Conservation (phyloP, 2,329 filamentous ascomycete species). For the Colletotrichum lupini region DNA sequence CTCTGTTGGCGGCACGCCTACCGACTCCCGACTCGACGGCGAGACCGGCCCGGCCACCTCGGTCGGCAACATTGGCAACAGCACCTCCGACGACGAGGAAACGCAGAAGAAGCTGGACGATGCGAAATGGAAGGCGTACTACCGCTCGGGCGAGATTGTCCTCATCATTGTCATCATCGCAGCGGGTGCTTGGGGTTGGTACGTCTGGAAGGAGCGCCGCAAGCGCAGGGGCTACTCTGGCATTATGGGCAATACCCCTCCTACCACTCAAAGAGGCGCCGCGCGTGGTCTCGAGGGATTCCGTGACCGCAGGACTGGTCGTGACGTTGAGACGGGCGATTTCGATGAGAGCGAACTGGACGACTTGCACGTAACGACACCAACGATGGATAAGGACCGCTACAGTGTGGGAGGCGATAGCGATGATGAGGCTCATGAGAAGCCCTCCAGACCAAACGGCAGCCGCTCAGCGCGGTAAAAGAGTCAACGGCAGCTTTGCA, state of each 20-base stretch:
- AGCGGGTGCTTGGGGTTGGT: constrained; percentile 80
- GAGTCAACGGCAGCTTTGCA: neutral
- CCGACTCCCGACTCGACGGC: constrained; percentile 85
- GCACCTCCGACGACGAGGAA: constrained; percentile 72
- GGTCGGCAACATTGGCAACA: constrained; percentile 75
- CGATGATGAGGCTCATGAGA: constrained; percentile 59
- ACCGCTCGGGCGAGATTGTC: constrained; percentile 86
- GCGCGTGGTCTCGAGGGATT: constrained; percentile 54
- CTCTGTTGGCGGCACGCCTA: constrained; percentile 83
- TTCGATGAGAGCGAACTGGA: constrained; percentile 76
- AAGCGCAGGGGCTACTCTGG: constrained; percentile 66
- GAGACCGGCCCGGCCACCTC: constrained; percentile 83
- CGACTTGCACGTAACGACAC: constrained; percentile 65
- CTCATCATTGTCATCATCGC: constrained; percentile 83
- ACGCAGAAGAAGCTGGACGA: constrained; percentile 79
- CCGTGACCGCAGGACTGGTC: constrained; percentile 55
- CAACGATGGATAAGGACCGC: constrained; percentile 55
- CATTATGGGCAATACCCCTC: constrained; percentile 52
- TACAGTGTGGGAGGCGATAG: constrained; percentile 70
- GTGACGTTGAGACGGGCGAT: constrained; percentile 71
- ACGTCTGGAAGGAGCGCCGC: constrained; percentile 71
- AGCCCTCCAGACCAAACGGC: constrained; percentile 26
- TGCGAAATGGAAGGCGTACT: constrained; percentile 90
- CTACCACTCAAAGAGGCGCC: constrained; percentile 44
- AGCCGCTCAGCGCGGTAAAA: constrained; percentile 30